Evolutionary conservation across 192 early-diverging fungal species (phyloP).

Genomic region (Backusella parvicylindrica): DNA sequence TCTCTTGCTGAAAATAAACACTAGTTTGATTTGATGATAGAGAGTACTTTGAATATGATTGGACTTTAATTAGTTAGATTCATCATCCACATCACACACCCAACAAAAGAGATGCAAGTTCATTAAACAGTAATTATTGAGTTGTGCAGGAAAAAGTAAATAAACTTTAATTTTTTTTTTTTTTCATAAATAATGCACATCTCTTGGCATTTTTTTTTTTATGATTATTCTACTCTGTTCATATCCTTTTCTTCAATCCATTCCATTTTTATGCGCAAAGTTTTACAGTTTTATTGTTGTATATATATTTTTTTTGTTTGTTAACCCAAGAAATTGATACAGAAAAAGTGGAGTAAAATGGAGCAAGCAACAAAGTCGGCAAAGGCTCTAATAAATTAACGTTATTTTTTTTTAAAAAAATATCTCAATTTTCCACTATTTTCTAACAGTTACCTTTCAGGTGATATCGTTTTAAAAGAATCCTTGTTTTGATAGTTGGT

Average conservation of each 20-base stretch:
- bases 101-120: no score
- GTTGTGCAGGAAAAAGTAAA: no score
- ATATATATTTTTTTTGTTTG: background rate
- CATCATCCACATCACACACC: no score
- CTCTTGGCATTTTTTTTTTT: background rate
- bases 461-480: constrained; percentile 65
- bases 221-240: background rate
- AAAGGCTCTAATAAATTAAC: constrained; percentile 64
- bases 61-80: no score
- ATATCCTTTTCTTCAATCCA: background rate
- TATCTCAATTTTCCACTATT: background rate
- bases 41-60: no score
- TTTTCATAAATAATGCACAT: background rate
- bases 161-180: no score
- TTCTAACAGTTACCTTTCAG: constrained; percentile 74
- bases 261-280: background rate
- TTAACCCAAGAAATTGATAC: constrained; percentile 92
- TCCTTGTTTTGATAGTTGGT: constrained; percentile 76
- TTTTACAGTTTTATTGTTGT: background rate
- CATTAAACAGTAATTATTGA: no score
- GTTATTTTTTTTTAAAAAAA: background rate
- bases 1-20: no score
- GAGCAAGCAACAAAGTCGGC: constrained; percentile 89
- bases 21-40: no score
- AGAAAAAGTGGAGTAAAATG: constrained; percentile 85